phyloP scores from a whole-genome alignment of 495 filamentous ascomycete species.

The Daldinia loculata region DNA sequence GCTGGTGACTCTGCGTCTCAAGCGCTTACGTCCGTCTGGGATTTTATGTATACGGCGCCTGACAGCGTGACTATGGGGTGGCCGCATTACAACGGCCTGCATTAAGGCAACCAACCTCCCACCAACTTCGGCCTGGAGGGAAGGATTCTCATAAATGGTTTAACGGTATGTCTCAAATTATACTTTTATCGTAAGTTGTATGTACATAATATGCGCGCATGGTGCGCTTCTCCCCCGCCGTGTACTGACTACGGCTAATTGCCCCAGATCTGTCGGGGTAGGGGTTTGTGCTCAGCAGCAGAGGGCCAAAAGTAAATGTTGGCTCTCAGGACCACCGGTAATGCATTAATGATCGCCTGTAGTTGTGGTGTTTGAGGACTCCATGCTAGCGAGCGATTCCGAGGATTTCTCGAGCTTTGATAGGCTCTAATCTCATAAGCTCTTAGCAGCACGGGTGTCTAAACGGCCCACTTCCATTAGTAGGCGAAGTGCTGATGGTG shows the following conservation, averaged over 20 bases:
- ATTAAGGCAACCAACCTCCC: too few species aligned
- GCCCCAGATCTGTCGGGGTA: background rate
- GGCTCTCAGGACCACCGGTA: background rate
- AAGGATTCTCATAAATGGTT: background rate
- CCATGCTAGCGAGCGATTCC: background rate
- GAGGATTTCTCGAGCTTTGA: background rate
- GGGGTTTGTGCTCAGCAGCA: conserved; percentile 4
- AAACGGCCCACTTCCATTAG: background rate
- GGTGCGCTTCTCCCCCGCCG: conserved; percentile 1
- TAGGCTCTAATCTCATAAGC: background rate
- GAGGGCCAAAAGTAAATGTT: background rate
- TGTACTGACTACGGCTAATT: background rate
- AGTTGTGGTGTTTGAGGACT: background rate
- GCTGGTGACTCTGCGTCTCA: background rate
- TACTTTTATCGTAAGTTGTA: background rate
- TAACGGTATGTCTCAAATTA: conserved; percentile 1
- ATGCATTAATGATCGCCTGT: background rate
- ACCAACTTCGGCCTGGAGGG: background rate
- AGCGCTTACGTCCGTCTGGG: background rate
- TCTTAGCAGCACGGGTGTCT: background rate
- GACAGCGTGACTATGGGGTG: background rate
- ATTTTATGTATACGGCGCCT: background rate
- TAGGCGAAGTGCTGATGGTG: background rate
- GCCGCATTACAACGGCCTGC: background rate
- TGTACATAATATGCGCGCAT: background rate